Base-by-base conservation (phyloP, 495 filamentous ascomycete genomes). In the Tetracladium setigerum region DNA sequence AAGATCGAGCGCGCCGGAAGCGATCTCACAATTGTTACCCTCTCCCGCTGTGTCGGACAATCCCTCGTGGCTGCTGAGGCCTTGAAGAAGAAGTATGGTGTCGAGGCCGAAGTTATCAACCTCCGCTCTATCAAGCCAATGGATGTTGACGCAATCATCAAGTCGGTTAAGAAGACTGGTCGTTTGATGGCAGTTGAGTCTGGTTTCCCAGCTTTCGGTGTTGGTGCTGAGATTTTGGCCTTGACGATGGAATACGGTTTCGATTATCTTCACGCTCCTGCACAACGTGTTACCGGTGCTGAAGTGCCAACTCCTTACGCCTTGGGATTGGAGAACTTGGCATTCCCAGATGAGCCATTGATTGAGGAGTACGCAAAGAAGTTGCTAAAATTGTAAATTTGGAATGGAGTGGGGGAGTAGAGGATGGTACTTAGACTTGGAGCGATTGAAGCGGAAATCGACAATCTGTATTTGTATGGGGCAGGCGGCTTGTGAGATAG, bases 131-230 rank as follows among this genome's bases (percentile, higher is more conserved):
- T 98, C 68, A 98, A 96, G 78, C 92, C 92, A 31, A 75, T 98
- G 44, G 92, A 98, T 63, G 81, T 98, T 34, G 90, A 96, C 69
- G 77, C 84, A 45, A 95, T 98, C 63, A 77, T 95, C 62, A 87
- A 91, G 67, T 95, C 89, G 12, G 84, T 97, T 62, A 95, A 96
- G 83, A 98, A 98, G 83, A 98, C 92, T 17, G 85, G 86, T 62
- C 84, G 83, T 60, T 77, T 98, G 49, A 81, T 98, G 69, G 82
- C 79, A 19, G 87, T 98, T 50, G 92, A 96, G 71, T 95, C 88
- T 37, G 92, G 94, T 49, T 98, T 89, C 79, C 92, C 92, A 46
- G 83, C 84, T 62, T 96, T 89, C 60, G 92, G 92, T 59, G 88
- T 98, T 52, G 74, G 81, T 42, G 81, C 89, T 44, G 92, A 98